Conservation (phyloP, 2,329 filamentous ascomycete species). For the Calonectria naviculata region DNA sequence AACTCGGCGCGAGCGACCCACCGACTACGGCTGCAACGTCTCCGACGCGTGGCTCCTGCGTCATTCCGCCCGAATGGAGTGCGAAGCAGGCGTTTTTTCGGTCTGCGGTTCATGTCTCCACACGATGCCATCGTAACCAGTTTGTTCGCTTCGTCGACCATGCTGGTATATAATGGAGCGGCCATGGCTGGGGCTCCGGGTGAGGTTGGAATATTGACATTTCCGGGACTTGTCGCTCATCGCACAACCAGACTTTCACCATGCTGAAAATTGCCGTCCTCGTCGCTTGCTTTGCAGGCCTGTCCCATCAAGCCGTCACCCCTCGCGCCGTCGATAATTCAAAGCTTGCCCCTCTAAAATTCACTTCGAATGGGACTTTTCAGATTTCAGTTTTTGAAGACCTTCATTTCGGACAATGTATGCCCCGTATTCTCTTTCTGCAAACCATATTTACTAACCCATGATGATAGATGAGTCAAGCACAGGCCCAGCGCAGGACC, state of each 20-base stretch:
- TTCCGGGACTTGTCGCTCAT: background rate
- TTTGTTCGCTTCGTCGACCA: background rate
- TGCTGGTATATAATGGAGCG: background rate
- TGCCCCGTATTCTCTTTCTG: background rate
- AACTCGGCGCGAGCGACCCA: background rate
- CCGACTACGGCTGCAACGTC: background rate
- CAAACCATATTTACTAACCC: background rate
- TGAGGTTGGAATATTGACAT: background rate
- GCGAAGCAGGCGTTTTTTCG: background rate
- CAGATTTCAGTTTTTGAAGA: slow-evolving; percentile 38
- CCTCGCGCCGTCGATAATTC: slow-evolving; percentile 26
- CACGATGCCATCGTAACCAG: background rate
- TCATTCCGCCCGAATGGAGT: background rate
- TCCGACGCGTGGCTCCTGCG: slow-evolving; percentile 1
- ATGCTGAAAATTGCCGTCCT: background rate
- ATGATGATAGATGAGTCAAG: slow-evolving; percentile 17
- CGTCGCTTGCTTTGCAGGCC: background rate
- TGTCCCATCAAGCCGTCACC: slow-evolving; percentile 9
- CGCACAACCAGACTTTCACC: background rate
- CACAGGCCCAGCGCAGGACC: slow-evolving; percentile 49
- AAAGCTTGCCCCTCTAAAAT: slow-evolving; percentile 28
- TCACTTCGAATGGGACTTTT: slow-evolving; percentile 31
- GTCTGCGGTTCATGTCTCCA: background rate
- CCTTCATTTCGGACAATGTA: slow-evolving; percentile 38
- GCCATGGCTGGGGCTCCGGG: background rate